phyloP scores from a whole-genome alignment of 2,329 filamentous ascomycete species.

The Fusarium coffeatum region DNA sequence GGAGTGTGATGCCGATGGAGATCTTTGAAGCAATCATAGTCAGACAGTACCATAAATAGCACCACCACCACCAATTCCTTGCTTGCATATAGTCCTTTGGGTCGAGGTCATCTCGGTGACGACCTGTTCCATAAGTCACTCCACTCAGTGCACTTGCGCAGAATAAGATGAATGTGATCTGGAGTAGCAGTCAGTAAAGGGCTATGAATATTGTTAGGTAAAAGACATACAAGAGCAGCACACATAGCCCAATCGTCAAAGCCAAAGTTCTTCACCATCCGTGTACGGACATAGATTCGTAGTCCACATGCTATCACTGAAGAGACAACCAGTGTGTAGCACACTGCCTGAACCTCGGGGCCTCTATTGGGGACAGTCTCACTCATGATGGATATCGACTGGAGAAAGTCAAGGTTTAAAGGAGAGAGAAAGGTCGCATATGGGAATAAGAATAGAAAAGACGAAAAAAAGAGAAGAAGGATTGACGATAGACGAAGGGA shows the following conservation, averaged over 20 bases:
- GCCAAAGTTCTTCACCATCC: conserved; percentile 54
- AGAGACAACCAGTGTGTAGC: conserved; percentile 45
- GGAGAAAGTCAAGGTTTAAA: not conserved
- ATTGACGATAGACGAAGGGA: conserved; percentile 28
- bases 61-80: conserved; percentile 55
- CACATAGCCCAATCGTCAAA: conserved; percentile 56
- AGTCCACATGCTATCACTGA: conserved; percentile 47
- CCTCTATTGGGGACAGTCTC: conserved; percentile 49
- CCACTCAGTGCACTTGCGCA: conserved; percentile 51
- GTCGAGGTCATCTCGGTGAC: conserved; percentile 50
- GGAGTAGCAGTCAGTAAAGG: not conserved
- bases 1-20: conserved; percentile 57
- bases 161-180: conserved; percentile 54
- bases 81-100: conserved; percentile 45
- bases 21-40: conserved; percentile 55
- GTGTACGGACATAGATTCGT: conserved; percentile 51
- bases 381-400: conserved; percentile 37
- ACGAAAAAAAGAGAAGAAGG: not conserved
- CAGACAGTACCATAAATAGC: conserved; percentile 52
- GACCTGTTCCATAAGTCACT: conserved; percentile 56
- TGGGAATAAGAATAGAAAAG: conserved; percentile 5
- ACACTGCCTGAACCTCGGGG: conserved; percentile 50
- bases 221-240: conserved; percentile 47
- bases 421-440: not conserved
- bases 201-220: no score